phyloP scores from a whole-genome alignment of 331 rosid species.

The Prunus yedoensis region DNA sequence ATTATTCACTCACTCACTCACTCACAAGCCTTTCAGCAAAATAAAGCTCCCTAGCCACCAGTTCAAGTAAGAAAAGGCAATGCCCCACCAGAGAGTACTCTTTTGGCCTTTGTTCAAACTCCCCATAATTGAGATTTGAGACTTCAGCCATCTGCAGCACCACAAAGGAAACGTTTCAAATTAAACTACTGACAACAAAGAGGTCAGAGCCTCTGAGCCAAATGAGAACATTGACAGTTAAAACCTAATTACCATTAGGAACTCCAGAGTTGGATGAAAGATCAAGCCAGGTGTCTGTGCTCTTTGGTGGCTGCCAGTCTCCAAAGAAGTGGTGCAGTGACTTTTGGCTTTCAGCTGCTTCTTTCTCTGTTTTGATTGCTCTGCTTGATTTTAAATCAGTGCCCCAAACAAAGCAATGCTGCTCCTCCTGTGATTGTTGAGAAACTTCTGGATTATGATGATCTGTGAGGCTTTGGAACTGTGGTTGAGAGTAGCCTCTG shows the following conservation, averaged over 20 bases:
- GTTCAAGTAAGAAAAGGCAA: slow-evolving; percentile 27
- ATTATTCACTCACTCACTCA: slow-evolving; percentile 27
- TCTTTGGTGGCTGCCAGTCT: slow-evolving; percentile 81
- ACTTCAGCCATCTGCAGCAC: slow-evolving; percentile 54
- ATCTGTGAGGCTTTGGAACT: slow-evolving; percentile 48
- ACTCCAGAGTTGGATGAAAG: slow-evolving; percentile 80
- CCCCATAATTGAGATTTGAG: slow-evolving; percentile 23
- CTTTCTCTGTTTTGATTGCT: slow-evolving; percentile 44
- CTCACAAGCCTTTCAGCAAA: slow-evolving; percentile 39
- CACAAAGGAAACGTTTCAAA: slow-evolving; percentile 5
- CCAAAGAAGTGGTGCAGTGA: slow-evolving; percentile 96
- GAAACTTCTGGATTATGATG: slow-evolving; percentile 33
- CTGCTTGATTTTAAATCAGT: slow-evolving; percentile 82
- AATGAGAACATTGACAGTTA: background rate
- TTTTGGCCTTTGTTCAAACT: slow-evolving; percentile 50
- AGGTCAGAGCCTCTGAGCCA: background rate
- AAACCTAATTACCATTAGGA: slow-evolving; percentile 40
- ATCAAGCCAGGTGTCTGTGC: slow-evolving; percentile 93
- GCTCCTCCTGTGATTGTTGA: slow-evolving; percentile 37
- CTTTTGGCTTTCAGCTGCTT: slow-evolving; percentile 64
- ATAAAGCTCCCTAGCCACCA: slow-evolving; percentile 66
- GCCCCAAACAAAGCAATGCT: slow-evolving; percentile 85
- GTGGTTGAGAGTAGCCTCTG: slow-evolving; percentile 54
- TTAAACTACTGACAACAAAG: background rate
- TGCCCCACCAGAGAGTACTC: slow-evolving; percentile 52